phyloP scores from a whole-genome alignment of 208 protist genomes.

The Strigomonas culicis region DNA sequence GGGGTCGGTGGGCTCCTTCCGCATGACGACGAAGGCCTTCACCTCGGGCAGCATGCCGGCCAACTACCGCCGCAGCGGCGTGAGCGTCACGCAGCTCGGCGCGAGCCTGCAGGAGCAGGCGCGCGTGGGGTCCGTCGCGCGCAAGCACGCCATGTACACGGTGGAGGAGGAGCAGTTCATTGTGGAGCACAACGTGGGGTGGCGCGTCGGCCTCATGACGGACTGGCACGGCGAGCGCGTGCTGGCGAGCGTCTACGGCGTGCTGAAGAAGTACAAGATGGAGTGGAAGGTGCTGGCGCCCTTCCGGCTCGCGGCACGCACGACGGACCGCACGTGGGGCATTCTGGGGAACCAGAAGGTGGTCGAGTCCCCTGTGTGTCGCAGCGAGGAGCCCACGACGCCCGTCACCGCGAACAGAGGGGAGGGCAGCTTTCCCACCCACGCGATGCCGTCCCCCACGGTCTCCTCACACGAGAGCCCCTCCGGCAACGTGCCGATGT shows the following conservation, averaged over 20 bases:
- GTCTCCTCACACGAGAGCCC: neutral
- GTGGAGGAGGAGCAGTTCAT: conserved; percentile 78
- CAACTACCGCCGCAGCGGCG: conserved; percentile 20
- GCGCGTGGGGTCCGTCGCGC: conserved; percentile 72
- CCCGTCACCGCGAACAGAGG: neutral
- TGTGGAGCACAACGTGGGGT: conserved; percentile 75
- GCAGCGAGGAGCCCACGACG: neutral
- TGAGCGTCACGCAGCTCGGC: conserved; percentile 28
- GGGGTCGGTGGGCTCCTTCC: conserved; percentile 33
- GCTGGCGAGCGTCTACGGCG: conserved; percentile 55
- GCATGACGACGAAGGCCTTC: conserved; percentile 30
- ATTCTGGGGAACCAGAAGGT: conserved; percentile 16
- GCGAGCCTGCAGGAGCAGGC: conserved; percentile 43
- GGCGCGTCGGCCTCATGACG: conserved; percentile 90
- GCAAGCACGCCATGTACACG: conserved; percentile 72
- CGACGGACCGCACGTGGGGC: conserved; percentile 53
- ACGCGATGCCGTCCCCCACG: neutral
- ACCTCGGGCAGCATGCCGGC: conserved; percentile 7
- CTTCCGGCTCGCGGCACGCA: conserved; percentile 62
- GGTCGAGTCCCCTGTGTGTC: neutral
- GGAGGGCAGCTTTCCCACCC: neutral
- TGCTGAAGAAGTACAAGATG: conserved; percentile 57
- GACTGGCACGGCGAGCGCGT: conserved; percentile 50
- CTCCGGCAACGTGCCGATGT: too few species aligned
- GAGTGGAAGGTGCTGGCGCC: conserved; percentile 83